Conservation (phyloP, 2,329 filamentous ascomycete genomes). For the Trichophyton benhamiae region DNA sequence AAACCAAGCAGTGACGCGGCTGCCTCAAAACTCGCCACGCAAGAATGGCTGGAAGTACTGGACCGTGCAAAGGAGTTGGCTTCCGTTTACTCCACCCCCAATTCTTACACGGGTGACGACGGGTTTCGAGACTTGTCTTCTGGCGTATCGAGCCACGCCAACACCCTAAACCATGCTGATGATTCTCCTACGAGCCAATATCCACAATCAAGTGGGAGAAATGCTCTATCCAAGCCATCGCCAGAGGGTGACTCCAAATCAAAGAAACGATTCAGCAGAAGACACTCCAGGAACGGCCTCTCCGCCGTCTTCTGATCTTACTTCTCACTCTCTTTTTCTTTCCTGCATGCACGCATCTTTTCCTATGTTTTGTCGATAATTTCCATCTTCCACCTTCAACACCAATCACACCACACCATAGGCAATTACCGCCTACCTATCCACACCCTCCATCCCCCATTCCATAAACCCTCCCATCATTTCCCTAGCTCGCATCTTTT, state of each 20-base stretch:
- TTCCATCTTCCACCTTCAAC: not conserved
- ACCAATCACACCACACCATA: not conserved
- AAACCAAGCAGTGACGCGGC: conserved; percentile 57
- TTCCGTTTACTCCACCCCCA: conserved; percentile 48
- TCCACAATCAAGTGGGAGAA: conserved; percentile 29
- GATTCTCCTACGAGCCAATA: conserved; percentile 28
- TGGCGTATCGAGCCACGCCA: conserved; percentile 54
- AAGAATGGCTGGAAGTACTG: conserved; percentile 86
- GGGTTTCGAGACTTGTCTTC: conserved; percentile 58
- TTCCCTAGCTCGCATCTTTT: not conserved
- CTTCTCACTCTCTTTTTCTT: not conserved
- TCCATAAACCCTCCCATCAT: not conserved
- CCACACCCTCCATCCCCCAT: not conserved
- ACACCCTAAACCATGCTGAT: conserved; percentile 31
- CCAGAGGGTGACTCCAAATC: conserved; percentile 39
- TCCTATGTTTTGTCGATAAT: not conserved
- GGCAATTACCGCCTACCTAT: no score
- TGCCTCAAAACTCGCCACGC: conserved; percentile 54
- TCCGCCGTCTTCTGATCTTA: conserved; percentile 64
- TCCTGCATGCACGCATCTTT: not conserved
- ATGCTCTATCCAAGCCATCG: conserved; percentile 29
- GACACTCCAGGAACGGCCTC: conserved; percentile 88
- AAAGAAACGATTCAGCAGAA: conserved; percentile 67
- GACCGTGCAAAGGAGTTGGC: conserved; percentile 79
- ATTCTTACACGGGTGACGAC: conserved; percentile 55